These are phyloP conservation scores for Aspergillus transmontanensis DNA, from an alignment of 2,329 filamentous ascomycete species.

Conservation along the genomic window DNA sequence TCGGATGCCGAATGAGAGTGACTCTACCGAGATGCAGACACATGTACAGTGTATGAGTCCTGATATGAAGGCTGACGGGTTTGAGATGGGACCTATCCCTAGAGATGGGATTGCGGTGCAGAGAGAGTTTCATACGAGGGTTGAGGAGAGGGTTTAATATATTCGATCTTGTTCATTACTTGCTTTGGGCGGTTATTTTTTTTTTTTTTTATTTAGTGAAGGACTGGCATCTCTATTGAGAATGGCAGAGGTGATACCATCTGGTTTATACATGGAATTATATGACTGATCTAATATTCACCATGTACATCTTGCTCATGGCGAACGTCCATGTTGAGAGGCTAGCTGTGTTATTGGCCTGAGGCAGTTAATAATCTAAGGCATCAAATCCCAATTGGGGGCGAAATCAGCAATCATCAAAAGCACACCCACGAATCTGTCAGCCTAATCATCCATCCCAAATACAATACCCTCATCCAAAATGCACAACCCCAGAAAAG, in stretches of 20 bases:
- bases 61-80: neutral
- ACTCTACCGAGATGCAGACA: neutral
- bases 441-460: neutral
- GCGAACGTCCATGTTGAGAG: no score
- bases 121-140: neutral
- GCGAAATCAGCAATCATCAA: no score
- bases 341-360: neutral
- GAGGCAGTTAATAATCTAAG: neutral
- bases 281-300: neutral
- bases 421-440: neutral
- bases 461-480: neutral
- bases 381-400: neutral
- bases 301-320: neutral
- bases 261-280: no score
- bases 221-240: neutral
- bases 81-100: neutral
- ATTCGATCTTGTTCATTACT: neutral
- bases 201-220: neutral
- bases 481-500: neutral
- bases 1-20: conserved; percentile 2
- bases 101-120: neutral
- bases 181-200: neutral
- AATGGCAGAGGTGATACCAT: neutral
- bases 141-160: neutral
- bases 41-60: neutral